Base-by-base conservation (phyloP, 768 basidiomycete genomes). In the Suillus variegatus region DNA sequence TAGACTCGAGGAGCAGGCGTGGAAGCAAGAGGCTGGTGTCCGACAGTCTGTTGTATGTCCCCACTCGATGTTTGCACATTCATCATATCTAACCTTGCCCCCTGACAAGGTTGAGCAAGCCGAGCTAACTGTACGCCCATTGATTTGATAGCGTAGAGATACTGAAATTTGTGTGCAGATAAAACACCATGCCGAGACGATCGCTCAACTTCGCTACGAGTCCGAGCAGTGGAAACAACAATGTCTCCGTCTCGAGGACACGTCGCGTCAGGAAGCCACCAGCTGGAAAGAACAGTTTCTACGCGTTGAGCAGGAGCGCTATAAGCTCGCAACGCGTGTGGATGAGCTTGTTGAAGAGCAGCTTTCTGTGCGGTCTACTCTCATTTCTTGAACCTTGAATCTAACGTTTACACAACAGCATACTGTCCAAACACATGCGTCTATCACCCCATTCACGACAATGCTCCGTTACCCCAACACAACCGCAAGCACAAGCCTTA, bases 251-350 rank as follows among this genome's bases (percentile, higher is more conserved):
- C 73, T 82, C 36, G 82, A 84, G 61, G 83, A 84, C 62, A 75
- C 81, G 1, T 80, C 82, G 12, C 76, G 81, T 56, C 77, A 77
- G 38, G 82, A 84, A 66, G 85, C 90, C 0, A 80, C 81, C 62
- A 89, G 89, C 69, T 93, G 91, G 91, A 92, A 92, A 74, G 90
- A 91, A 25, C 90, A 91, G 69, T 92, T 91, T 73, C 78, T 88
- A 44, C 86, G 90, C 18, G 88, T 91, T 54, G 90, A 93, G 66
- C 82, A 88, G 63, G 89, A 92, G 64, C 83, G 90, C 63, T 84
- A 82, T 38, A 80, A 81, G 6, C 81, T 91, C 14, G 79, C 86
- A 9, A 82, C 82, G 6, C 81, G 86, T 49, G 73, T 89, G 12
- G 87, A 89, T 54, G 88, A 89, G 62, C 81, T 90, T 2, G 73